Base-by-base conservation (phyloP, 2,329 filamentous ascomycete species). In the Pseudogymnoascus sp. region DNA sequence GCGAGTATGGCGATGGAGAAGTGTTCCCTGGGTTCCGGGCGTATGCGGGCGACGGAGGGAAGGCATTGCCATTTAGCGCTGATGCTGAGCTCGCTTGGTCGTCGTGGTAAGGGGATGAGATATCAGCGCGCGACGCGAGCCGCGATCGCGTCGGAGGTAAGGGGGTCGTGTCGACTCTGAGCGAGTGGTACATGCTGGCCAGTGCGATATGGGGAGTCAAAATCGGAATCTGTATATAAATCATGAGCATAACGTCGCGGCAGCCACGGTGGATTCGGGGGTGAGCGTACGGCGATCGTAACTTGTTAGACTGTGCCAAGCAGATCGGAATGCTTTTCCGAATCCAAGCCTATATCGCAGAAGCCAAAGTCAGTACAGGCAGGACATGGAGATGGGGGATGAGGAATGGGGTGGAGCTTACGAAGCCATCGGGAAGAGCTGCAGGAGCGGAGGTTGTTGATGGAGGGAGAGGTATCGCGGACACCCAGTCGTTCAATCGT, bases 141-240 rank as follows among this genome's bases (percentile, higher is more conserved):
- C 93, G 70, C 86, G 49, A 93, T 96, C 63, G 91, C 89, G 72
- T 97, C 87, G 60, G 92, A 93, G 43, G 91, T 93, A 72, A 97
- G 83, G 66, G 90, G 88, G 68, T 87, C 86, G 77, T 93, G 87
- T 68, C 91, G 86, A 75, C 86, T 89, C 76, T 93, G 89, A 67
- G 88, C 87, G 65, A 97, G 85, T 65, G 93, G 92, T 65, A 96
- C 90, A 77, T 97, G 93, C 73, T 89, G 87, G 67, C 93, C 92
- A 65, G 90, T 91, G 73, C 93, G 88, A 78, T 96, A 96, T 60
- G 95, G 93, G 64, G 93, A 96, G 78, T 99, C 91, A 81, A 89
- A 90, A 65, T 87, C 88, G 67, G 95, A 96, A 80, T 99, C 95
- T 96, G 79, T 69, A 66, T 67, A 60, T 28, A n/a, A 8, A 60